Percentiles rank a stretch among this genome's conserved stretches.
Evolutionary conservation across 768 basidiomycete species (phyloP).

Genomic region (Mycena metata): DNA sequence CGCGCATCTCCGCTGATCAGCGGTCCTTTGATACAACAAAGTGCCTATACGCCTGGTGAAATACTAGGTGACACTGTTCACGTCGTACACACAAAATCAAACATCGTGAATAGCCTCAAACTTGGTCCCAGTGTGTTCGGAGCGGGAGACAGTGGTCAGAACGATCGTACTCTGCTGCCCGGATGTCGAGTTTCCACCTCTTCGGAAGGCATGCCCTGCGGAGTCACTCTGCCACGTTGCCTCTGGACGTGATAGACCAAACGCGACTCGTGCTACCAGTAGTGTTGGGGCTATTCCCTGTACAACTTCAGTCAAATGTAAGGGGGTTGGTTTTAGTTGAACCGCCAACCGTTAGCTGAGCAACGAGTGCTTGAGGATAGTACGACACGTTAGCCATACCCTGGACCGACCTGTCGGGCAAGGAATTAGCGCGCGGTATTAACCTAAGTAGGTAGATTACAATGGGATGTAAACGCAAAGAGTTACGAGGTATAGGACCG

Average conservation of each 20-base stretch:
- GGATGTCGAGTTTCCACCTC: slow-evolving; percentile 1
- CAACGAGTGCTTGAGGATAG: slow-evolving; percentile 20
- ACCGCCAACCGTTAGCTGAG: slow-evolving; percentile 20
- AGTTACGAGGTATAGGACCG: slow-evolving; percentile 12
- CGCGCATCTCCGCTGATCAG: no score
- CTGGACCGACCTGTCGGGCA: no score
- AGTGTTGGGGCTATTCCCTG: slow-evolving; percentile 28
- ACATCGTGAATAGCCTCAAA: slow-evolving; percentile 9
- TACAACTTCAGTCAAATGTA: background rate
- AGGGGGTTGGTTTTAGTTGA: background rate
- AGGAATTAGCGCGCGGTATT: no score
- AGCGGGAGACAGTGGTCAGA: slow-evolving; percentile 1
- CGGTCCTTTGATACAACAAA: no score
- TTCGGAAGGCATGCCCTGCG: background rate
- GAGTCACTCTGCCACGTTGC: slow-evolving; percentile 11
- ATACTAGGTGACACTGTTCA: no score
- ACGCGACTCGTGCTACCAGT: slow-evolving; percentile 18
- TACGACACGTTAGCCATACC: background rate
- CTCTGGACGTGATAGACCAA: slow-evolving; percentile 26
- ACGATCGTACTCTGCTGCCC: slow-evolving; percentile 6
- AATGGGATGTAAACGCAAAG: slow-evolving; percentile 16
- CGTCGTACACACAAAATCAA: slow-evolving; percentile 15
- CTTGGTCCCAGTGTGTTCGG: background rate
- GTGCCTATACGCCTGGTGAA: no score
- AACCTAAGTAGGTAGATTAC: no score